Conservation (phyloP, 257 asterid genomes). For the Penstemon barbatus region DNA sequence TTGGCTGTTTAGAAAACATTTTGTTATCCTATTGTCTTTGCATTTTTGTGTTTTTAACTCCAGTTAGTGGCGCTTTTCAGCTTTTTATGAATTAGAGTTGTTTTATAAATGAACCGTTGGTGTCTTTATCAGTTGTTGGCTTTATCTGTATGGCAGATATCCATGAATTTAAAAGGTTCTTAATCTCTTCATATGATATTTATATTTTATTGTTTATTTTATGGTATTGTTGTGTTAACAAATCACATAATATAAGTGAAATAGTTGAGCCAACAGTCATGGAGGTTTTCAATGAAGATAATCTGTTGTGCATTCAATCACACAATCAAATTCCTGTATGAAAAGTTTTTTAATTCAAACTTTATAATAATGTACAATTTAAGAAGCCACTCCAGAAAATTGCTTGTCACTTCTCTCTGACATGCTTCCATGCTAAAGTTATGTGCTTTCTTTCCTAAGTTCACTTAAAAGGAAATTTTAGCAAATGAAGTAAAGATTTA, state of each 20-base stretch:
- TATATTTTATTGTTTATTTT: constrained; percentile 3
- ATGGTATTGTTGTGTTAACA: neutral
- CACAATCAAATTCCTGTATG: neutral
- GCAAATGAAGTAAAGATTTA: constrained; percentile 33
- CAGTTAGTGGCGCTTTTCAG: constrained; percentile 23
- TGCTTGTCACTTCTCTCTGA: constrained; percentile 1
- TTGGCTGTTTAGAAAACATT: constrained; percentile 28
- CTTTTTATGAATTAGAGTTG: constrained; percentile 26
- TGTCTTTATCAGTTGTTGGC: constrained; percentile 17
- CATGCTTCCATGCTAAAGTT: constrained; percentile 20
- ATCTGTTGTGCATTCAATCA: constrained; percentile 12
- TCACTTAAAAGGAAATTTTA: constrained; percentile 15
- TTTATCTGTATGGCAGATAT: constrained; percentile 16
- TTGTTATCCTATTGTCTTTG: constrained; percentile 28
- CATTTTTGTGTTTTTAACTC: constrained; percentile 27
- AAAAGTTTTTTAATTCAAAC: neutral
- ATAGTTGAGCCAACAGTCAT: neutral
- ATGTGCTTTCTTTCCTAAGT: constrained; percentile 19
- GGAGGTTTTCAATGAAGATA: neutral
- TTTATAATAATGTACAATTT: constrained; percentile 13
- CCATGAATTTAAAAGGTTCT: neutral
- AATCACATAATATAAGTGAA: neutral
- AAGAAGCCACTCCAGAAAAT: constrained; percentile 5
- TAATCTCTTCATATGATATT: constrained; percentile 1
- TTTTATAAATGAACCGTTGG: constrained; percentile 16